Percentiles rank a stretch among this genome's conserved stretches.
Conservation (phyloP, 169 alveolate genomes). For the Nephromyces sp. region DNA sequence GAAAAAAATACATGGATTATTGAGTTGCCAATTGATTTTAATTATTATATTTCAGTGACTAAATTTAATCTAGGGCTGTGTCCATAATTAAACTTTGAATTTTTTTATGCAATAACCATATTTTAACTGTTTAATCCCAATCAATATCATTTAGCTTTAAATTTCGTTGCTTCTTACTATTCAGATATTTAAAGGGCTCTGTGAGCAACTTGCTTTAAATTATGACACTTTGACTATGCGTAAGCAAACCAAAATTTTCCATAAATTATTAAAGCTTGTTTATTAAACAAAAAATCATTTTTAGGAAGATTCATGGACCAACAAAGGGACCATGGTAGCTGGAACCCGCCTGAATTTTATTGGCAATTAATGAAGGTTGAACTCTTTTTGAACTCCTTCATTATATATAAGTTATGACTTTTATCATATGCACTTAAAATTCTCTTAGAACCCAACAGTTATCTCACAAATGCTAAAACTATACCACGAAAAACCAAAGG, state of each 20-base stretch:
- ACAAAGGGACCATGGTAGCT: constrained; percentile 19
- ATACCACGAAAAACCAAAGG: constrained; percentile 20
- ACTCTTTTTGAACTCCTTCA: too few species aligned
- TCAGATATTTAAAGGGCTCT: background rate
- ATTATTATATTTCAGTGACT: background rate
- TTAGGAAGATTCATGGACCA: constrained; percentile 14
- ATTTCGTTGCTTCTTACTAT: background rate
- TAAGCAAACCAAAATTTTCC: too few species aligned
- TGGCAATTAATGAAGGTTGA: constrained; percentile 24
- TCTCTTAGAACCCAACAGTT: constrained; percentile 27
- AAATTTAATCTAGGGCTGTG: background rate
- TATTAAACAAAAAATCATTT: too few species aligned
- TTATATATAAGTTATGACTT: too few species aligned
- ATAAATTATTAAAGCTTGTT: too few species aligned
- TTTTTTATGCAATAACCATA: too few species aligned
- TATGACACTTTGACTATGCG: background rate
- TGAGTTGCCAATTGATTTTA: too few species aligned
- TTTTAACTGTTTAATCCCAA: too few species aligned
- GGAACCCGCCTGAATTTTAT: constrained; percentile 25
- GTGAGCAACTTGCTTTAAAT: background rate
- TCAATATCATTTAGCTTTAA: too few species aligned
- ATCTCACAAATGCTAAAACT: constrained; percentile 8
- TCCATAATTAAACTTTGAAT: too few species aligned
- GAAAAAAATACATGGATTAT: too few species aligned
- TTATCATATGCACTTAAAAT: too few species aligned